Base-by-base conservation (phyloP, 495 filamentous ascomycete genomes). In the Aspergillus sparsus region DNA sequence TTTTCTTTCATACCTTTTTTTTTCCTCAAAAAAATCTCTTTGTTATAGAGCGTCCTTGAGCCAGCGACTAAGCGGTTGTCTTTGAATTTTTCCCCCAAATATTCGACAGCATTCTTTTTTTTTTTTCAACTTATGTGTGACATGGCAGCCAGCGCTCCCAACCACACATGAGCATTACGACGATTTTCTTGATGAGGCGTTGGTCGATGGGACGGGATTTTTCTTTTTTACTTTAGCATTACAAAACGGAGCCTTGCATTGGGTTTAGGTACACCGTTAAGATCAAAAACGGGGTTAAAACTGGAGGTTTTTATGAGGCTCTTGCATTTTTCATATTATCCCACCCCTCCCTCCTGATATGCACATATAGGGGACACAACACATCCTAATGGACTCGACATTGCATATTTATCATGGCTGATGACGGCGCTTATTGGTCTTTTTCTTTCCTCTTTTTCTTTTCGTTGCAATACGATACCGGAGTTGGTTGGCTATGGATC, bases 1-100 rank as follows among this genome's bases (percentile, higher is more conserved):
- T 49, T 54, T 62, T 46, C 31, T 45, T 54, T 39, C 57, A 27
- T 27, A 27, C 21, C 55, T 56, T 15, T 65, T 58, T 50, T 49
- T 58, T 34, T 57, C 9, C 34, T 50, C 49, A 27, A 27, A 27
- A 27, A 13, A 49, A 49, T n/a, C 37, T n/a, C 37, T 41, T 41
- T n/a, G 37, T 41, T 41, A 11, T 34, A 32, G 50, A 54, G 58
- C 42, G 52, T 49, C 46, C 47, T 54, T 60, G 31, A 49, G 42
- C 54, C 58, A 56, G 52, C 57, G 55, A 62, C 50, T 60, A 50
- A 56, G 55, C 59, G 55, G 55, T 52, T 59, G 15, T 60, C 41
- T 60, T 52, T 35, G 8, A 12, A 37, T 31, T 37, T 42, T 54
- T 49, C 21, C 42, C 52, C 62, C 27, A 50, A 31, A 64, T 62